Conservation (phyloP, 2,329 filamentous ascomycete species). For the Exophiala phaeomuriformis region DNA sequence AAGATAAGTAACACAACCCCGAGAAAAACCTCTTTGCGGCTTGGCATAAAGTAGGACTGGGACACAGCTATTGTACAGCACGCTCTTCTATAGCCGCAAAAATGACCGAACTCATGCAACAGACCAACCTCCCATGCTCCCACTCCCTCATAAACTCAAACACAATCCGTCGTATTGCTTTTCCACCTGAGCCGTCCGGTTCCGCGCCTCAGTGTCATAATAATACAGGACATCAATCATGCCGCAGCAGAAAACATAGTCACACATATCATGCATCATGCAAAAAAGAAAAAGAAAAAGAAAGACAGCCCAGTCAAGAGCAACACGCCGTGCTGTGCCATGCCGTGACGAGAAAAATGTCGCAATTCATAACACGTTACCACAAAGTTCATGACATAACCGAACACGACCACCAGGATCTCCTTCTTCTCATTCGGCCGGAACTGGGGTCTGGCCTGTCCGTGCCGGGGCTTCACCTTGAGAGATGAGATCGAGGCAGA, state of each 20-base stretch:
- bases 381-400: slow-evolving; percentile 6
- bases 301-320: slow-evolving; percentile 4
- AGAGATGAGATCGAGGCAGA: slow-evolving; percentile 17
- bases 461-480: neutral
- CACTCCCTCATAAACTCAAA: neutral
- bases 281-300: slow-evolving; percentile 5
- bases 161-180: slow-evolving; percentile 8
- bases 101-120: neutral
- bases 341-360: slow-evolving; percentile 6
- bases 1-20: no score
- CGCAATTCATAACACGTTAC: slow-evolving; percentile 7
- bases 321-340: slow-evolving; percentile 12
- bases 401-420: neutral
- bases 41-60: neutral
- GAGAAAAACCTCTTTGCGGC: no score
- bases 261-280: slow-evolving; percentile 24
- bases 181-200: slow-evolving; percentile 6
- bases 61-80: neutral
- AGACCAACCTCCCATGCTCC: neutral
- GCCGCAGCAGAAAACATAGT: slow-evolving; percentile 10
- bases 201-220: slow-evolving; percentile 11
- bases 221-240: slow-evolving; percentile 16
- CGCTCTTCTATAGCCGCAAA: neutral
- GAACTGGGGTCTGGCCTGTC: neutral
- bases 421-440: slow-evolving; percentile 1